Base-by-base conservation (phyloP, 768 basidiomycete genomes). In the Boletus pseudopeckii region DNA sequence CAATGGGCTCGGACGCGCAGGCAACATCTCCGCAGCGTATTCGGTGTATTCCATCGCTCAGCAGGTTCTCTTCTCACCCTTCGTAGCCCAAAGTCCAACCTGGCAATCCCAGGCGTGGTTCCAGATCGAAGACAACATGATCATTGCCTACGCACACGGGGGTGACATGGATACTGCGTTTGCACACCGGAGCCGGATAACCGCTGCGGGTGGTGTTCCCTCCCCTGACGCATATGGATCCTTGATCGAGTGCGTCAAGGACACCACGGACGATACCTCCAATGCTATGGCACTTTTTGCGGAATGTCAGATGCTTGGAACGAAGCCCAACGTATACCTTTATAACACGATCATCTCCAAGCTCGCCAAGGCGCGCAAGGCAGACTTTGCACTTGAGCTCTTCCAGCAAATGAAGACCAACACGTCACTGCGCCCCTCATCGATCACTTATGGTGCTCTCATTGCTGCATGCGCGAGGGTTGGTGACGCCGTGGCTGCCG, bases 321-420 rank as follows among this genome's bases (percentile, higher is more conserved):
- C 96, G 37, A 60, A 64, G 32, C 88, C 92, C 15, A 94, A 91
- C 64, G 78, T 87, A 44, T 99, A 88, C 73, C 81, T 99, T 37
- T 99, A 89, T 77, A 98, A 99, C 76, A 98, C 92, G 62, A 88
- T 95, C 73, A 98, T 99, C 72, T 93, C 91, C 58, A 95, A 96
- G 74, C 80, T 99, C 10, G 86, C 92, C 32, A 92, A 89, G 70
- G 97, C 97, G 4, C 82, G 97, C 60, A 96, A 96, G 71, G 92
- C 93, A 0, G 94, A 97, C 58, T 77, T 84, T 45, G 94, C 93
- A 0, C 72, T 99, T 50, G 85, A 88, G 56, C 74, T 98, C 57
- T 99, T 98, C 80, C 79, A 85, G 47, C 77, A 85, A 64, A 95
- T 98, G 92, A 91, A 91, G 74, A 72, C 74, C 6, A 71, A 67